Evolutionary conservation across 2,329 filamentous ascomycete genomes (phyloP).

Genomic region (Didymella arachidicola): DNA sequence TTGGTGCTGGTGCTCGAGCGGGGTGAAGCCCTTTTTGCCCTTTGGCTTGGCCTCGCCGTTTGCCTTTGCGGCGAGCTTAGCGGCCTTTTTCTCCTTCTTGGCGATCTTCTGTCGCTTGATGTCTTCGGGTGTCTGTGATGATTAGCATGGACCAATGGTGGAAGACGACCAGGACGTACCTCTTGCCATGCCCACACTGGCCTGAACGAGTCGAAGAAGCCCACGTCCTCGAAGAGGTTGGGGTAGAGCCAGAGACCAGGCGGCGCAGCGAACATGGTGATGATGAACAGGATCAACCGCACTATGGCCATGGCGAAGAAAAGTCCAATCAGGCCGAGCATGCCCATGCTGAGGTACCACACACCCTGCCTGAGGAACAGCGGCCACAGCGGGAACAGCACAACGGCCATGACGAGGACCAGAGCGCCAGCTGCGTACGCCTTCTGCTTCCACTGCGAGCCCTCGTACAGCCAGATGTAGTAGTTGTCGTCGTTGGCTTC

Average conservation of each 20-base stretch:
- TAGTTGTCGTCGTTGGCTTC: constrained; percentile 87
- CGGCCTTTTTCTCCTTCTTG: constrained; percentile 50
- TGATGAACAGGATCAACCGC: constrained; percentile 89
- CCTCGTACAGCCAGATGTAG: constrained; percentile 97
- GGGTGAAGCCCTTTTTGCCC: constrained; percentile 47
- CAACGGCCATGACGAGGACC: constrained; percentile 81
- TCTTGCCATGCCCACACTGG: constrained; percentile 99
- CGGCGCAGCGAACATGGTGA: constrained; percentile 83
- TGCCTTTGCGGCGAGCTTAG: constrained; percentile 43
- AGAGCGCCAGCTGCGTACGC: constrained; percentile 87
- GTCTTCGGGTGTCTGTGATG: constrained; percentile 50
- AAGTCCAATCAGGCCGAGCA: constrained; percentile 85
- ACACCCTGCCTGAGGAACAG: constrained; percentile 89
- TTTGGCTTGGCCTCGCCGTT: constrained; percentile 41
- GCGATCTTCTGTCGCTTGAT: constrained; percentile 55
- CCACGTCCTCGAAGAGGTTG: constrained; percentile 97
- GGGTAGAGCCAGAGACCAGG: constrained; percentile 98
- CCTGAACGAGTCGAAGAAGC: constrained; percentile 96
- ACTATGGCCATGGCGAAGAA: constrained; percentile 99
- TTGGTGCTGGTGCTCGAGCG: constrained; percentile 27
- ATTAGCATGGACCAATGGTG: constrained; percentile 4
- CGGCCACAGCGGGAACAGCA: constrained; percentile 97
- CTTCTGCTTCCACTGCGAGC: constrained; percentile 91
- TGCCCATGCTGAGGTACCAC: constrained; percentile 96
- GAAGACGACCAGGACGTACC: constrained; percentile 57